A percentile compares a stretch with the other conserved stretches of the same genome.
Conservation (phyloP, 108 stramenopile genomes). For the Stephanodiscus triporus region DNA sequence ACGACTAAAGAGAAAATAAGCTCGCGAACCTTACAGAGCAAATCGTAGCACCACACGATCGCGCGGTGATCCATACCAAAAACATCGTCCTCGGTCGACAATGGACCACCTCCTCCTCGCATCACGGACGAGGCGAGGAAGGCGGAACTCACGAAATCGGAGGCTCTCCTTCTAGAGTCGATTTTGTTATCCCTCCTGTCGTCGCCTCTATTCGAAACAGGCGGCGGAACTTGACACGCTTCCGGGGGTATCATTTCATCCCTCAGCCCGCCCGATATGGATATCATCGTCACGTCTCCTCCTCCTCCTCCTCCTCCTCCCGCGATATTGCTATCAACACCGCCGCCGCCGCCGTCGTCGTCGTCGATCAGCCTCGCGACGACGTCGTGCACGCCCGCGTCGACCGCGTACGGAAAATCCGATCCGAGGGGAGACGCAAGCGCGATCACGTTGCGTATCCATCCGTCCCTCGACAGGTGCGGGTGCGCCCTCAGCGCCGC, state of each 20-base stretch:
- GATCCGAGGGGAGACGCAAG: conserved; percentile 72
- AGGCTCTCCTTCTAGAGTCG: neutral
- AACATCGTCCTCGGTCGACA: neutral
- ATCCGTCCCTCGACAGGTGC: conserved; percentile 24
- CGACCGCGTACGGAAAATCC: conserved; percentile 63
- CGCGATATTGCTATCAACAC: too few relatives aligned
- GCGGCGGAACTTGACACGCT: conserved; percentile 44
- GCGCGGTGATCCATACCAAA: conserved; percentile 86
- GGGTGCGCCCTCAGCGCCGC: conserved; percentile 43
- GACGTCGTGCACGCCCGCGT: conserved; percentile 54
- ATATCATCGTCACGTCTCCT: conserved; percentile 38
- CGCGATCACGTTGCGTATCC: conserved; percentile 58
- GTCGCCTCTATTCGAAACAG: neutral
- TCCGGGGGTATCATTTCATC: conserved; percentile 83
- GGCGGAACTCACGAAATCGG: conserved; percentile 7
- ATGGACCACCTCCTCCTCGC: neutral
- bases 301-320: too few relatives aligned
- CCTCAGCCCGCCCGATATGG: conserved; percentile 75
- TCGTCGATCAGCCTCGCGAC: conserved; percentile 38
- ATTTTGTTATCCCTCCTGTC: neutral
- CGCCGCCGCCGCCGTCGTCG: too few relatives aligned
- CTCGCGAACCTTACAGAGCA: conserved; percentile 58
- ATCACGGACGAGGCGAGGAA: conserved; percentile 33
- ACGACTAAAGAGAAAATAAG: conserved; percentile 53
- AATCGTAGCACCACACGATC: conserved; percentile 84